phyloP scores from a whole-genome alignment of 2,329 filamentous ascomycete species.

The Alternaria viburni region DNA sequence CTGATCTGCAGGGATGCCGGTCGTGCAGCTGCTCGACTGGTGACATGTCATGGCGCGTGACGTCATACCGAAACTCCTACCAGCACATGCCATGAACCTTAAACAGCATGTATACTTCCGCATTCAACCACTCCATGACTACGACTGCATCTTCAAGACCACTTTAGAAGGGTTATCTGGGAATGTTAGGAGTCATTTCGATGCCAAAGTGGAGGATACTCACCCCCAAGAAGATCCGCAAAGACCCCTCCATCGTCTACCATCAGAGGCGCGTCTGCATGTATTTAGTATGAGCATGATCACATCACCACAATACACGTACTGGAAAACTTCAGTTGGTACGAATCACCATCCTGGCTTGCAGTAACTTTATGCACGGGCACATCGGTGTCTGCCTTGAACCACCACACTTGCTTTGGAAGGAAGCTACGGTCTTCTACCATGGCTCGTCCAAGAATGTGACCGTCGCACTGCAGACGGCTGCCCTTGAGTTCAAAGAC shows the following conservation, averaged over 20 bases:
- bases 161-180: neutral
- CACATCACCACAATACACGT: constrained; percentile 6
- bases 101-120: neutral
- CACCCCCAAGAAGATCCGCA: constrained; percentile 20
- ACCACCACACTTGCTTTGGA: constrained; percentile 32
- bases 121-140: neutral
- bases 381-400: constrained; percentile 21
- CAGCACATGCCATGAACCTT: neutral
- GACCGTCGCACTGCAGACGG: constrained; percentile 22
- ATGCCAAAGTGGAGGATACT: neutral
- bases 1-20: neutral
- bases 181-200: neutral
- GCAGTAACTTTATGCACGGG: constrained; percentile 24
- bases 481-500: constrained; percentile 27
- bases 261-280: constrained; percentile 18
- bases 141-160: constrained; percentile 9
- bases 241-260: constrained; percentile 12
- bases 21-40: neutral
- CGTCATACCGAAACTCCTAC: neutral
- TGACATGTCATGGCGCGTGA: neutral
- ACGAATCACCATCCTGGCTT: constrained; percentile 18
- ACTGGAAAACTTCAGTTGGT: constrained; percentile 24
- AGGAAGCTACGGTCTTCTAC: constrained; percentile 25
- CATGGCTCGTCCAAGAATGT: constrained; percentile 22
- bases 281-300: neutral